phyloP scores from a whole-genome alignment of 352 stramenopile species.

The Pythium guiyangense region DNA sequence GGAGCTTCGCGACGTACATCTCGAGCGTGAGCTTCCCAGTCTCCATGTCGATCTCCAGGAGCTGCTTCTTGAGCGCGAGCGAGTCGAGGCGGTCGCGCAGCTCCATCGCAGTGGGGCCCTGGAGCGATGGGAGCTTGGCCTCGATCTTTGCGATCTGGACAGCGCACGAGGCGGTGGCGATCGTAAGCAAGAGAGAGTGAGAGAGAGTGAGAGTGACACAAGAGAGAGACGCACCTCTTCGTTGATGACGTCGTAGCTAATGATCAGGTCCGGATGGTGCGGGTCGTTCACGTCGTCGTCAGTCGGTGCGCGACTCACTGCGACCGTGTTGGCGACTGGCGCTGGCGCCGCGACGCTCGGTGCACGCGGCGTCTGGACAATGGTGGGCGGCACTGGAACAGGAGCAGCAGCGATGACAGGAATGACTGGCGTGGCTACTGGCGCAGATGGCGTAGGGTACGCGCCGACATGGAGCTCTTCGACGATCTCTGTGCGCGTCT shows the following conservation, averaged over 20 bases:
- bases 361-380: too few relatives aligned
- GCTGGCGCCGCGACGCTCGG: neutral
- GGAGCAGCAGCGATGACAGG: neutral
- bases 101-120: conserved; percentile 27
- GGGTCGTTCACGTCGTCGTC: conserved; percentile 28
- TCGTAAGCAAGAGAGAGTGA: too few relatives aligned
- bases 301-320: neutral
- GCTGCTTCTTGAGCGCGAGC: conserved; percentile 70
- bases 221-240: conserved; percentile 49
- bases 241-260: conserved; percentile 85
- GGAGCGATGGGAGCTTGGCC: conserved; percentile 36
- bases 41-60: conserved; percentile 82
- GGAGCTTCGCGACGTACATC: conserved; percentile 54
- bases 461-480: conserved; percentile 52
- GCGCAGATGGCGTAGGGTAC: conserved; percentile 24
- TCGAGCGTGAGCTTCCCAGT: conserved; percentile 71
- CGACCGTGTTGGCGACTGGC: neutral
- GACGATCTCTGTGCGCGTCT: conserved; percentile 32
- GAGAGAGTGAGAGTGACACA: too few relatives aligned
- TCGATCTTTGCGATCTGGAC: conserved; percentile 66
- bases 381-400: too few relatives aligned
- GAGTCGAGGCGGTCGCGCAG: conserved; percentile 58
- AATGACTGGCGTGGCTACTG: neutral
- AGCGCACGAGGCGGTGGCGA: neutral
- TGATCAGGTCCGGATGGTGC: conserved; percentile 64